phyloP scores from a whole-genome alignment of 805 yeast species.

The Grigorovia transvaalensis region DNA sequence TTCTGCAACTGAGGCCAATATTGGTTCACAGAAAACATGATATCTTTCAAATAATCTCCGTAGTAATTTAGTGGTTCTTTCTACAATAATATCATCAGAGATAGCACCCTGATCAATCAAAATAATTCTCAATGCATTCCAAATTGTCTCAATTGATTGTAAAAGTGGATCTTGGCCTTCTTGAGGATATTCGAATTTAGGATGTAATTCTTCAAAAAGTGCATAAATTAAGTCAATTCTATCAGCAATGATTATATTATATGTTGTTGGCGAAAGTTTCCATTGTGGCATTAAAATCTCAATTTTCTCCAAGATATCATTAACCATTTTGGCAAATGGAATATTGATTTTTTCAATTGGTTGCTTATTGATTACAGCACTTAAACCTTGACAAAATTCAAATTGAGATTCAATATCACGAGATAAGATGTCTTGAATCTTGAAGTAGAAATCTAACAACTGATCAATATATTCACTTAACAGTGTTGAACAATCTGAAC shows the following conservation, averaged over 20 bases:
- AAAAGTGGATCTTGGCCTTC: slow-evolving; percentile 24
- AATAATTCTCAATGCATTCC: slow-evolving; percentile 17
- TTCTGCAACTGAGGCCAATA: slow-evolving; percentile 55
- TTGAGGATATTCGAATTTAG: slow-evolving; percentile 23
- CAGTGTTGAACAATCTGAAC: slow-evolving; percentile 74
- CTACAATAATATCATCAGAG: slow-evolving; percentile 36
- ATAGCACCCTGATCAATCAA: slow-evolving; percentile 19
- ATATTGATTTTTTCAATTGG: slow-evolving; percentile 42
- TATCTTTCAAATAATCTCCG: slow-evolving; percentile 49
- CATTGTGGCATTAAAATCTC: slow-evolving; percentile 16
- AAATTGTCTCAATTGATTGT: slow-evolving; percentile 19
- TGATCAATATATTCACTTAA: slow-evolving; percentile 64
- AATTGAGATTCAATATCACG: slow-evolving; percentile 54
- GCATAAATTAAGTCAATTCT: slow-evolving; percentile 45
- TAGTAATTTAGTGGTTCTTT: slow-evolving; percentile 59
- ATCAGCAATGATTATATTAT: slow-evolving; percentile 50
- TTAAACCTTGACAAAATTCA: slow-evolving; percentile 83
- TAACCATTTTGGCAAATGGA: slow-evolving; percentile 58
- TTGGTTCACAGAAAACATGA: slow-evolving; percentile 33
- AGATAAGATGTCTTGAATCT: slow-evolving; percentile 37
- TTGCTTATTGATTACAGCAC: slow-evolving; percentile 63
- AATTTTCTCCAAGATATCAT: slow-evolving; percentile 34
- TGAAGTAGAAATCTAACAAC: slow-evolving; percentile 60
- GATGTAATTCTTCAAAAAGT: slow-evolving; percentile 24
- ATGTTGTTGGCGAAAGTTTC: slow-evolving; percentile 20